Percentiles rank a stretch among this genome's conserved stretches.
Evolutionary conservation across 768 basidiomycete genomes (phyloP).

Genomic region (Scleroderma bovista): DNA sequence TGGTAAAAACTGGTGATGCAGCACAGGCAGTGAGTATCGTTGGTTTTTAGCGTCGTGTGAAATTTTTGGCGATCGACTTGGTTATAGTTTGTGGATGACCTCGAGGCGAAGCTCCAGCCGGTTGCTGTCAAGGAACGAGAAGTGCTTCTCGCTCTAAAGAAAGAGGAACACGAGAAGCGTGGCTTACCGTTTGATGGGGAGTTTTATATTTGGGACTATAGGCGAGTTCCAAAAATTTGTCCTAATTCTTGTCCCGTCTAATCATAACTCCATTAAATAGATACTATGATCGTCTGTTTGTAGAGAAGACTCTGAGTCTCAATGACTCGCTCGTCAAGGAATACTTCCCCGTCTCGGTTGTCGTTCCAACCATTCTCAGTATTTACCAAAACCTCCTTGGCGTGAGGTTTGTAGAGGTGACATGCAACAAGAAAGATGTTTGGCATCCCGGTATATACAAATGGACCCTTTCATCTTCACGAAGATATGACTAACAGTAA

Average conservation of each 20-base stretch:
- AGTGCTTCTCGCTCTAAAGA: constrained; percentile 66
- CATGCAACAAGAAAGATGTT: constrained; percentile 51
- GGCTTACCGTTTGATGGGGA: constrained; percentile 62
- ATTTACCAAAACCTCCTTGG: constrained; percentile 83
- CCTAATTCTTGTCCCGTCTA: not conserved
- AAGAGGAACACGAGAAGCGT: constrained; percentile 58
- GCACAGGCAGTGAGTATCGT: constrained; percentile 45
- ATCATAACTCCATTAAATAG: constrained; percentile 7
- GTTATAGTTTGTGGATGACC: constrained; percentile 68
- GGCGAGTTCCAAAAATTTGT: constrained; percentile 41
- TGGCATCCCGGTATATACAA: constrained; percentile 79
- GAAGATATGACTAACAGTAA: not conserved
- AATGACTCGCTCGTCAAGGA: constrained; percentile 81
- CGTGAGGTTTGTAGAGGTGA: constrained; percentile 55
- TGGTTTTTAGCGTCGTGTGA: not conserved
- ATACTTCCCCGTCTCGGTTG: constrained; percentile 82
- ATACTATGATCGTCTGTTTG: constrained; percentile 36
- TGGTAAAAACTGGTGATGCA: constrained; percentile 67
- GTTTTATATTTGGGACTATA: constrained; percentile 84
- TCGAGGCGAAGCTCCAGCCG: constrained; percentile 67
- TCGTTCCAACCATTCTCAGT: constrained; percentile 74
- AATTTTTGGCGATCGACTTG: not conserved
- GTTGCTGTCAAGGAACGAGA: constrained; percentile 64
- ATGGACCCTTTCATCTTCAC: not conserved
- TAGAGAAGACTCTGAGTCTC: constrained; percentile 61